Conservation (phyloP, 306 rosid genomes). For the Cicer judaicum region DNA sequence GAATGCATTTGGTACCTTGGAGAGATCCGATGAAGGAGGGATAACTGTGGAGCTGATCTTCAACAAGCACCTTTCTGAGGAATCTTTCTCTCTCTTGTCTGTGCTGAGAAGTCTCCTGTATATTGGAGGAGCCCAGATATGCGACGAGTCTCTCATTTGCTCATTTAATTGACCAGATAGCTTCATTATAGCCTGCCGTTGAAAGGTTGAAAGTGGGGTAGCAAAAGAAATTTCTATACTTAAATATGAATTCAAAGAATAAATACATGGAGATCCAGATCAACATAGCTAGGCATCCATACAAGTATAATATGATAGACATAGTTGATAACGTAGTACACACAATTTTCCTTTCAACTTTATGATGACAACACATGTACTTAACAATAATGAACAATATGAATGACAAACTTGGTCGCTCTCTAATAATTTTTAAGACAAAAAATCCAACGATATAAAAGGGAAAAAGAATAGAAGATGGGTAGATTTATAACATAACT, state of each 20-base stretch:
- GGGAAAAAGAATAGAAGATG: conserved; percentile 6
- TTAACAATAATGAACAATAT: conserved; percentile 3
- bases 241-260: conserved; percentile 16
- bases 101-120: conserved; percentile 82
- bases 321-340: neutral
- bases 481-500: neutral
- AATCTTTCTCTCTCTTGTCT: conserved; percentile 84
- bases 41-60: conserved; percentile 64
- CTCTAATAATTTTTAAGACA: neutral
- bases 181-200: conserved; percentile 70
- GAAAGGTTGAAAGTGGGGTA: conserved; percentile 30
- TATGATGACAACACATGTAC: conserved; percentile 7
- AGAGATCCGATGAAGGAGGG: conserved; percentile 74
- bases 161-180: conserved; percentile 58
- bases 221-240: conserved; percentile 18
- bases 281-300: conserved; percentile 26
- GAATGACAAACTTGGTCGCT: conserved; percentile 1
- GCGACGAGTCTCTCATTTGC: conserved; percentile 69
- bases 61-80: conserved; percentile 80
- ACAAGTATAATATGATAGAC: no score
- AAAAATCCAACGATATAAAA: neutral
- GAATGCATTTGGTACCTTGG: conserved; percentile 59
- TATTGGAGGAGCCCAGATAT: conserved; percentile 80
- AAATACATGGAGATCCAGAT: conserved; percentile 29
- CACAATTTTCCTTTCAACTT: conserved; percentile 10